phyloP scores from a whole-genome alignment of 2,329 filamentous ascomycete genomes.

The Fusarium nisikadoi region DNA sequence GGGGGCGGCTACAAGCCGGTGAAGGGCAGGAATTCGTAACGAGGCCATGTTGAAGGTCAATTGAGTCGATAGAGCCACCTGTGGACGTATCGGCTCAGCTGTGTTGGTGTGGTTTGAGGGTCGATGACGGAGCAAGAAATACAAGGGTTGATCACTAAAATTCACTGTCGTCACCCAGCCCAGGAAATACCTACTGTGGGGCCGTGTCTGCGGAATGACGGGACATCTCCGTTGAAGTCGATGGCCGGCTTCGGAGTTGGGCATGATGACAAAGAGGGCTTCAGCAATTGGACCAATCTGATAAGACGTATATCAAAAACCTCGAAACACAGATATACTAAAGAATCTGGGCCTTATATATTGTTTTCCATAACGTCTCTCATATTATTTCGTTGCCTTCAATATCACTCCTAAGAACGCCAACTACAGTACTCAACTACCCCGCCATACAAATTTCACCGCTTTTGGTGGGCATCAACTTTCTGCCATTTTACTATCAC shows the following conservation, averaged over 20 bases:
- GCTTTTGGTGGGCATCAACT: slow-evolving; percentile 40
- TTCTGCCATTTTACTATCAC: slow-evolving; percentile 32
- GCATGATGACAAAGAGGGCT: slow-evolving; percentile 42
- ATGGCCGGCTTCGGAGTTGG: slow-evolving; percentile 43
- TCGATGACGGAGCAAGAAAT: slow-evolving; percentile 21
- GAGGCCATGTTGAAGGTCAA: slow-evolving; percentile 57
- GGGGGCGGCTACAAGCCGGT: slow-evolving; percentile 54
- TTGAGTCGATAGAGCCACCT: slow-evolving; percentile 3
- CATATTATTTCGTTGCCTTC: background rate
- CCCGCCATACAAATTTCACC: slow-evolving; percentile 42
- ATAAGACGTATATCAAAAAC: slow-evolving; percentile 23
- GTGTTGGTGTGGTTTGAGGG: slow-evolving; percentile 1
- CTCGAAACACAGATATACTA: background rate
- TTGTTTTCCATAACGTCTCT: background rate
- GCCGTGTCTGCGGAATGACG: slow-evolving; percentile 12
- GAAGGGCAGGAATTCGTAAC: slow-evolving; percentile 59
- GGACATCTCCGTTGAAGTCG: slow-evolving; percentile 15
- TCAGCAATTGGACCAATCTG: slow-evolving; percentile 38
- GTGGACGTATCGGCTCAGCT: slow-evolving; percentile 9
- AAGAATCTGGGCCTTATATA: background rate
- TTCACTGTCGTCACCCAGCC: slow-evolving; percentile 39
- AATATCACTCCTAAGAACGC: background rate
- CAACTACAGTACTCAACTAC: slow-evolving; percentile 17
- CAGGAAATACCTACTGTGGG: slow-evolving; percentile 27
- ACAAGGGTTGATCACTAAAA: slow-evolving; percentile 30